Evolutionary conservation across 768 basidiomycete genomes (phyloP).

Genomic region (Lactarius deliciosus): DNA sequence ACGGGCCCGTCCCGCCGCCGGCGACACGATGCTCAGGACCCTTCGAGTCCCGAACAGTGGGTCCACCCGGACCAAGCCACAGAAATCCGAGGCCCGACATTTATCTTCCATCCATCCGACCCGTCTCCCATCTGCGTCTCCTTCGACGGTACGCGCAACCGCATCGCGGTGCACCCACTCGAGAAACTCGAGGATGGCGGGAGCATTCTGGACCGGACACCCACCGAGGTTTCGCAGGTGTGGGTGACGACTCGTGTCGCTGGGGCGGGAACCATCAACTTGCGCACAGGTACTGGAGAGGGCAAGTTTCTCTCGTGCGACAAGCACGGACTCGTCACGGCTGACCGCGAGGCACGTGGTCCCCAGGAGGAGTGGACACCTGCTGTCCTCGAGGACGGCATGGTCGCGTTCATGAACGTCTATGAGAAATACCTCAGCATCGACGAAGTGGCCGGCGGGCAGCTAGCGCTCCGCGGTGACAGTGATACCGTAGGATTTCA

Average conservation of each 20-base stretch:
- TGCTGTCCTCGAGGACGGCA: constrained; percentile 75
- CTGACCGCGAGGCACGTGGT: constrained; percentile 85
- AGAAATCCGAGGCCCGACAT: constrained; percentile 87
- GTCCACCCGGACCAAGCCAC: constrained; percentile 66
- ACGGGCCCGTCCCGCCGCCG: constrained; percentile 44
- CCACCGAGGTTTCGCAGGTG: constrained; percentile 82
- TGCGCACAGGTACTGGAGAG: constrained; percentile 83
- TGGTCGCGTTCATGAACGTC: constrained; percentile 84
- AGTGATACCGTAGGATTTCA: constrained; percentile 81
- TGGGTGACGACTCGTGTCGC: constrained; percentile 90
- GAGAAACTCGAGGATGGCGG: constrained; percentile 59
- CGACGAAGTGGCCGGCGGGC: constrained; percentile 85
- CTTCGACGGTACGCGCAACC: constrained; percentile 73
- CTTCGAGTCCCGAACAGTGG: constrained; percentile 74
- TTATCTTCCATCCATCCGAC: constrained; percentile 79
- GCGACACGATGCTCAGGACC: constrained; percentile 54
- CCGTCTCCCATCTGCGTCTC: constrained; percentile 74
- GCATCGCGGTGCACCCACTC: constrained; percentile 62
- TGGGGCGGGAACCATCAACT: constrained; percentile 79
- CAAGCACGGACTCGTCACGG: constrained; percentile 77
- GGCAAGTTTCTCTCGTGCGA: constrained; percentile 91
- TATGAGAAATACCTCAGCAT: constrained; percentile 86
- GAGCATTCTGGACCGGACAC: constrained; percentile 61
- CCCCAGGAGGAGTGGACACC: constrained; percentile 95
- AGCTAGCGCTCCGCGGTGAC: constrained; percentile 76